Base-by-base conservation (phyloP, 352 stramenopile genomes). In the Globisporangium splendens region DNA sequence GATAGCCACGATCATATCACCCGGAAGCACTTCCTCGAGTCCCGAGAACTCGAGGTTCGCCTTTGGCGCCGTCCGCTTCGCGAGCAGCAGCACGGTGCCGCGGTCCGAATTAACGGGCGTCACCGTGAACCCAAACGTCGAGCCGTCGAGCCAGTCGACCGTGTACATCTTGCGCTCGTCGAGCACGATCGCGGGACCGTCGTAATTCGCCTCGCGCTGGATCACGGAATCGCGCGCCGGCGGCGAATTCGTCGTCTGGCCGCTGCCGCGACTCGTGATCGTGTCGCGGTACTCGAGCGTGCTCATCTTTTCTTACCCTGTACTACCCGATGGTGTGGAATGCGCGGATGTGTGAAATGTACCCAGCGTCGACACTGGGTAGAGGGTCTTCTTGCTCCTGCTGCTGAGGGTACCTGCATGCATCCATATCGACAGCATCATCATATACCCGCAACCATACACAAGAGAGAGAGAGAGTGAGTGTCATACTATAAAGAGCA, bases 121-220 rank as follows among this genome's bases (percentile, higher is more conserved):
- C 18, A 91, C 69, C 3, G 77, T 86, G 66, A 91, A 91, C 51
- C 77, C 81, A 48, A 91, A 91, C 24, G 68, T 62, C n/a, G 63
- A 41, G 38, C 69, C 69, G 50, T 89, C 77, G 52, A 66, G 65
- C 81, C 81, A 91, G 63, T 88, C 70, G 48, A 86, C 77, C 8
- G 76, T 79, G 65, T 91, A 91, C 81, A 91, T 91, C 55, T 86
- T 77, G 61, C 73, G 75, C 66, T 91, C 77, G 56, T 91, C 75
- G 17, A 91, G 72, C 46, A 69, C 63, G 48, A 91, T 64, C 44
- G 50, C 58, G 21, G 65, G 46, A 75, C 75, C 39, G 54, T 35
- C 28, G 28, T 35, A 35, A 35, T 35, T 35, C 3, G 28, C 28
- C 28, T 35, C 28, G 28, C 28, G 28, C 28, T 35, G 28, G 28